A percentile compares a stretch with the other conserved stretches of the same genome.
These are phyloP conservation scores for Hanseniaspora uvarum DNA, from an alignment of 1,139 yeast species.

Conservation along the genomic window DNA sequence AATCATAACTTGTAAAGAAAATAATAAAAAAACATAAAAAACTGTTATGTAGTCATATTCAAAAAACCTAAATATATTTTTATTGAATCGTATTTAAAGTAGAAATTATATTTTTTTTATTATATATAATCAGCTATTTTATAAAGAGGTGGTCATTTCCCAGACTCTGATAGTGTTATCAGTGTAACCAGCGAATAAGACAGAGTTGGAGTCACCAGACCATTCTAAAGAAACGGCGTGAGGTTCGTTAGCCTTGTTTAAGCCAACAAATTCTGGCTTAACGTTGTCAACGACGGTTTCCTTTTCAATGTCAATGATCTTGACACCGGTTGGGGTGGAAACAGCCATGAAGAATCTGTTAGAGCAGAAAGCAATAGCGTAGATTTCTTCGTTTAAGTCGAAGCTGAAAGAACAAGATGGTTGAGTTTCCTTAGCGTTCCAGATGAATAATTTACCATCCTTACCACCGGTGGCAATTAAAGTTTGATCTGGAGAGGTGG, in stretches of 20 bases:
- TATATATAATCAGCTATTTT: constrained; percentile 12
- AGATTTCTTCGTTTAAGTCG: constrained; percentile 92
- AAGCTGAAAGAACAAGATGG: constrained; percentile 72
- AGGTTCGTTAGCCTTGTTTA: constrained; percentile 91
- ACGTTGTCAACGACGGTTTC: constrained; percentile 93
- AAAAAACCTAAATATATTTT: background rate
- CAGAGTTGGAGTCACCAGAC: constrained; percentile 99
- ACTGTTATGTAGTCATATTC: background rate
- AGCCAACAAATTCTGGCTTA: constrained; percentile 92
- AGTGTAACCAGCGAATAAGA: constrained; percentile 97
- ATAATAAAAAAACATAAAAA: background rate
- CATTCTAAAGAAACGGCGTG: constrained; percentile 97
- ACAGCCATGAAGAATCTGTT: constrained; percentile 99
- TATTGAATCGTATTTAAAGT: constrained; percentile 4
- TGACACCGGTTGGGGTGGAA: constrained; percentile 96
- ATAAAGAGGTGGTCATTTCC: constrained; percentile 91
- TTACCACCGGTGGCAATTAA: constrained; percentile 99
- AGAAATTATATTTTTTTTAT: background rate
- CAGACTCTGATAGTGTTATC: constrained; percentile 99
- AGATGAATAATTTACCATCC: constrained; percentile 97
- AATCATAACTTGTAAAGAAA: background rate
- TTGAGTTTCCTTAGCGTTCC: constrained; percentile 88
- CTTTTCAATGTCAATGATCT: constrained; percentile 97
- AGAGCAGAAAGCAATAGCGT: constrained; percentile 99
- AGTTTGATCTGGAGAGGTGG: constrained; percentile 99